Evolutionary conservation across 306 rosid genomes (phyloP).

Genomic region (Vigna nakashimae): DNA sequence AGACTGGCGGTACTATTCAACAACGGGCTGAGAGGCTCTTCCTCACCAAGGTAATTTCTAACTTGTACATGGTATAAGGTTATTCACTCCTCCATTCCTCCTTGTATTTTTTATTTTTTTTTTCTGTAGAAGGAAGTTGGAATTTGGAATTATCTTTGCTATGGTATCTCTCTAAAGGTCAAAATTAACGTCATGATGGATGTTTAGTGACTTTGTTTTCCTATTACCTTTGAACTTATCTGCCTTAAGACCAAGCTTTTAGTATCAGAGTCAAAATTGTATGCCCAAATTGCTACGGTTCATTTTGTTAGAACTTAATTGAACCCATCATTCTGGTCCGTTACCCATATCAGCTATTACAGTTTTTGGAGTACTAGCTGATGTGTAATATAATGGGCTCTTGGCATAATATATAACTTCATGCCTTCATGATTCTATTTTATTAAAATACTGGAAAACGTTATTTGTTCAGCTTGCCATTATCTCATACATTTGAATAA

Average conservation of each 20-base stretch:
- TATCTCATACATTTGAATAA: neutral
- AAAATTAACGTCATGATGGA: conserved; percentile 1
- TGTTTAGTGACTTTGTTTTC: neutral
- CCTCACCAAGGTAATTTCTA: conserved; percentile 79
- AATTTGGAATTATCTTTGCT: conserved; percentile 4
- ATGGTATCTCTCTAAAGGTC: neutral
- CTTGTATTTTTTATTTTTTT: neutral
- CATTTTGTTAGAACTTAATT: conserved; percentile 16
- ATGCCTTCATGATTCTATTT: conserved; percentile 24
- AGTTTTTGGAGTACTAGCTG: conserved; percentile 4
- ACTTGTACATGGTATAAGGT: neutral
- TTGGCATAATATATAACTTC: conserved; percentile 12
- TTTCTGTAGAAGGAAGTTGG: neutral
- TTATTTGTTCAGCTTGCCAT: conserved; percentile 5
- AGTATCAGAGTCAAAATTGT: conserved; percentile 14
- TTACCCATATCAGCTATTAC: neutral
- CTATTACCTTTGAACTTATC: neutral
- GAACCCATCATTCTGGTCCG: neutral
- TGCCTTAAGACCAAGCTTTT: neutral
- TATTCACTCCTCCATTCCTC: neutral
- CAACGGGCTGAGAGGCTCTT: conserved; percentile 99
- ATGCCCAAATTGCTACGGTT: neutral
- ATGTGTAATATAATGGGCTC: neutral
- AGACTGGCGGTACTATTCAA: conserved; percentile 90
- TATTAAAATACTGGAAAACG: neutral